Conservation (phyloP, 164 flowering plant genomes). For the Tetrastigma voinierianum region DNA sequence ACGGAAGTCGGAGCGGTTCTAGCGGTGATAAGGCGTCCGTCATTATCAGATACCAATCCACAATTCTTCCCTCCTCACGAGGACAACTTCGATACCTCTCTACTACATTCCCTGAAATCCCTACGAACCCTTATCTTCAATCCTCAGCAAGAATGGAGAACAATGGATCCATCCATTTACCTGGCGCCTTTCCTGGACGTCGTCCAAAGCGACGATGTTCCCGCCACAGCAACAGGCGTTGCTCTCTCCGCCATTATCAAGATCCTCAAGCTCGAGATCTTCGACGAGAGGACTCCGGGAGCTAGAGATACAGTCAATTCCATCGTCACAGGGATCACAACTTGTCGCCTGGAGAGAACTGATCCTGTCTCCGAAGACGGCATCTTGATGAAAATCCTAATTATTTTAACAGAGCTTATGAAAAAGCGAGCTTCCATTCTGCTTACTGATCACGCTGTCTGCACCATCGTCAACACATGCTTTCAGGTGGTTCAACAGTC, state of each 20-base stretch:
- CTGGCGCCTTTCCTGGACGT: slow-evolving; percentile 83
- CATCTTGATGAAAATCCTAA: slow-evolving; percentile 65
- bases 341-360: slow-evolving; percentile 67
- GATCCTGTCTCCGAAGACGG: slow-evolving; percentile 48
- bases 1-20: slow-evolving; percentile 82
- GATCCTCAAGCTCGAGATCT: slow-evolving; percentile 60
- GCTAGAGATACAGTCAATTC: slow-evolving; percentile 57
- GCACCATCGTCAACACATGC: slow-evolving; percentile 71
- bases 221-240: slow-evolving; percentile 65
- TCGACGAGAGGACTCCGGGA: slow-evolving; percentile 69
- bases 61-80: slow-evolving; percentile 47
- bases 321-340: slow-evolving; percentile 49
- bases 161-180: slow-evolving; percentile 63
- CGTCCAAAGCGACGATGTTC: slow-evolving; percentile 67
- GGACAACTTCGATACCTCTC: slow-evolving; percentile 39
- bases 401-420: slow-evolving; percentile 53
- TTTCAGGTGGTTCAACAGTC: slow-evolving; percentile 79
- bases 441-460: slow-evolving; percentile 64
- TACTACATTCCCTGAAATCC: slow-evolving; percentile 67
- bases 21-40: slow-evolving; percentile 71
- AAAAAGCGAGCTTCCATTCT: slow-evolving; percentile 47
- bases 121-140: slow-evolving; percentile 68
- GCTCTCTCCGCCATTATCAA: slow-evolving; percentile 70
- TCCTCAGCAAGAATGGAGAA: slow-evolving; percentile 75
- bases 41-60: slow-evolving; percentile 28